A percentile compares a stretch with the other conserved stretches of the same genome.
These are phyloP conservation scores for Tolypocladium sp. DNA, from an alignment of 2,329 filamentous ascomycete species.

Conservation along the genomic window DNA sequence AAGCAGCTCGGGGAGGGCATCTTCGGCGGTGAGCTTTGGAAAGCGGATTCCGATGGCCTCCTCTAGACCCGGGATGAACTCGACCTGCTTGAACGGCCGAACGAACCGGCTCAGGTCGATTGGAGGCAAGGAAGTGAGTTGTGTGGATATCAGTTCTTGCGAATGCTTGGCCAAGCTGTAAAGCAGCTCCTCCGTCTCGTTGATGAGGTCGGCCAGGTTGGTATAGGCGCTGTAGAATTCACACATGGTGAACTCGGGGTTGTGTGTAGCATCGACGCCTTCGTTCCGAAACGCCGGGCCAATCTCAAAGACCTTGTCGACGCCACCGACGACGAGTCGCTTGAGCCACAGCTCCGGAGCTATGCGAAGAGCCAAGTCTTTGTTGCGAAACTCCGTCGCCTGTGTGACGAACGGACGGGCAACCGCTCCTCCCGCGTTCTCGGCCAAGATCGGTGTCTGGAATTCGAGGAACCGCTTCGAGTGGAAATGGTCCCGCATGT, in stretches of 20 bases:
- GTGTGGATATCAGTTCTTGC: constrained; percentile 31
- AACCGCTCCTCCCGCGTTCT: constrained; percentile 75
- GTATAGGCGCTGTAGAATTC: constrained; percentile 91
- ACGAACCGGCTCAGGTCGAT: constrained; percentile 39
- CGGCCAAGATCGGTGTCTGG: constrained; percentile 79
- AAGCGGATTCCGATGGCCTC: constrained; percentile 53
- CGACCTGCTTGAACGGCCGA: constrained; percentile 56
- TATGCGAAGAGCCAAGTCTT: constrained; percentile 69
- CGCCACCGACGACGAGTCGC: constrained; percentile 77
- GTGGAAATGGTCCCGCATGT: constrained; percentile 66
- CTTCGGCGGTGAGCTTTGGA: constrained; percentile 48
- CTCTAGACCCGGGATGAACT: constrained; percentile 78
- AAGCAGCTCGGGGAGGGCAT: constrained; percentile 51
- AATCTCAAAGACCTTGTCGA: constrained; percentile 87
- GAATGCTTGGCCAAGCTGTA: constrained; percentile 46
- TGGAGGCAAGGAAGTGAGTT: constrained; percentile 35
- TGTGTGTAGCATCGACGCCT: constrained; percentile 82
- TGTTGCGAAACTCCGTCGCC: constrained; percentile 66
- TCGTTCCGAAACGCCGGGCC: constrained; percentile 91
- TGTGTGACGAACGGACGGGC: constrained; percentile 79
- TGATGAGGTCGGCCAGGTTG: constrained; percentile 65
- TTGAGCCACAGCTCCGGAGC: constrained; percentile 96
- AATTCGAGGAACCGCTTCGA: constrained; percentile 73
- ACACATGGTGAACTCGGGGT: constrained; percentile 95
- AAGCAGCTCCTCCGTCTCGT: constrained; percentile 65